phyloP scores from a whole-genome alignment of 257 asterid species.

The Ligustrum vulgare region DNA sequence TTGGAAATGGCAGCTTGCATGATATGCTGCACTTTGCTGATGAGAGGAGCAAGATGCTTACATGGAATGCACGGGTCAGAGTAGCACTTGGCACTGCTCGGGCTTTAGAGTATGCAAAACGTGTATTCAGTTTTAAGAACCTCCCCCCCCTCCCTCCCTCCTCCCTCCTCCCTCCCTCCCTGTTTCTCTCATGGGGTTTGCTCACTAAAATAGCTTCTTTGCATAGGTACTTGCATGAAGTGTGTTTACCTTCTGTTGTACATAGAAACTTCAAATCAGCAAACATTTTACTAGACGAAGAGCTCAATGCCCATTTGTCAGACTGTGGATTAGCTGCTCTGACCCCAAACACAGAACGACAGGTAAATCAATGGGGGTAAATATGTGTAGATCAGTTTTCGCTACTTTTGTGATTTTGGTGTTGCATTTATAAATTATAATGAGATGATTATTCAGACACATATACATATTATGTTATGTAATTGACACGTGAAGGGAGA shows the following conservation, averaged over 20 bases:
- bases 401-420: slow-evolving; percentile 1
- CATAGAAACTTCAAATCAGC: slow-evolving; percentile 96
- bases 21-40: slow-evolving; percentile 94
- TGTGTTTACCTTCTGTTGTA: slow-evolving; percentile 90
- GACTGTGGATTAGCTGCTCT: slow-evolving; percentile 93
- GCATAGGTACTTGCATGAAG: slow-evolving; percentile 98
- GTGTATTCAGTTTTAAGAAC: slow-evolving; percentile 9
- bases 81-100: slow-evolving; percentile 98
- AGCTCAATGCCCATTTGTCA: slow-evolving; percentile 88
- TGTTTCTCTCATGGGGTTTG: slow-evolving; percentile 5
- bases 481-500: neutral
- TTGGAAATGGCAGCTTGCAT: slow-evolving; percentile 83
- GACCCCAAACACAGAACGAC: slow-evolving; percentile 87
- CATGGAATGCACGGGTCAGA: slow-evolving; percentile 97
- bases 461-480: neutral
- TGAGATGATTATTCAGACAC: too few relatives aligned
- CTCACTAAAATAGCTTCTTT: slow-evolving; percentile 24
- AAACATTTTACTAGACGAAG: slow-evolving; percentile 90
- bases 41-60: slow-evolving; percentile 81
- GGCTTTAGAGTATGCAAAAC: slow-evolving; percentile 82
- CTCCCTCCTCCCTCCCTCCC: neutral
- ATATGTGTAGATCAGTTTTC: slow-evolving; percentile 10
- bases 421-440: neutral
- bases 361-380: slow-evolving; percentile 48
- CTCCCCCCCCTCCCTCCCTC: too few relatives aligned